These are phyloP conservation scores for Teratosphaeriaceae sp. DNA, from an alignment of 2,329 filamentous ascomycete species.

Conservation along the genomic window DNA sequence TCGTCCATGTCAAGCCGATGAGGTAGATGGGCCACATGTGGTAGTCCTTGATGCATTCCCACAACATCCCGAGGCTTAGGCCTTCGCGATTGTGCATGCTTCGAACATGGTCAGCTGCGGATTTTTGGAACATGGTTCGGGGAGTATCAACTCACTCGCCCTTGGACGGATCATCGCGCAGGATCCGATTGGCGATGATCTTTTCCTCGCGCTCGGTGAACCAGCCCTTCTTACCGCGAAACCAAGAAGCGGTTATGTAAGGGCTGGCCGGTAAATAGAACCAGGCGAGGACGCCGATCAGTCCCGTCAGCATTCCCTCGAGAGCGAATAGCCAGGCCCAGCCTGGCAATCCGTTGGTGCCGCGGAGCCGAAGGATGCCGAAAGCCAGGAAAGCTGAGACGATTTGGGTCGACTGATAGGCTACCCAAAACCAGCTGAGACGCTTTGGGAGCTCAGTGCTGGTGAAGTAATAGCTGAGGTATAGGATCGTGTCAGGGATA, in stretches of 20 bases:
- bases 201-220: constrained; percentile 55
- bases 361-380: constrained; percentile 43
- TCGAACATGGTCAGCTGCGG: too few species aligned
- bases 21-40: constrained; percentile 53
- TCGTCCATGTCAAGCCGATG: constrained; percentile 28
- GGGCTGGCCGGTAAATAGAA: constrained; percentile 53
- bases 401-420: constrained; percentile 53
- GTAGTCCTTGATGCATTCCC: constrained; percentile 46
- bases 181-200: constrained; percentile 57
- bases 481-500: constrained; percentile 58
- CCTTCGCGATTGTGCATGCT: constrained; percentile 57
- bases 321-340: constrained; percentile 49
- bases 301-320: constrained; percentile 49
- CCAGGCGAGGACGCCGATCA: constrained; percentile 48
- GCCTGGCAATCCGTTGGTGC: constrained; percentile 44
- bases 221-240: constrained; percentile 57
- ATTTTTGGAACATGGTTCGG: too few species aligned
- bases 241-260: constrained; percentile 54
- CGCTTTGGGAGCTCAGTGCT: constrained; percentile 61
- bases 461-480: constrained; percentile 71
- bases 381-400: constrained; percentile 51
- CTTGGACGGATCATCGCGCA: constrained; percentile 56
- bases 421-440: constrained; percentile 63
- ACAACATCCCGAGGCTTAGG: constrained; percentile 42
- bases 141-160: too few species aligned